These are phyloP conservation scores for Thymus mandschuricus DNA, from an alignment of 257 asterid species.

Conservation along the genomic window DNA sequence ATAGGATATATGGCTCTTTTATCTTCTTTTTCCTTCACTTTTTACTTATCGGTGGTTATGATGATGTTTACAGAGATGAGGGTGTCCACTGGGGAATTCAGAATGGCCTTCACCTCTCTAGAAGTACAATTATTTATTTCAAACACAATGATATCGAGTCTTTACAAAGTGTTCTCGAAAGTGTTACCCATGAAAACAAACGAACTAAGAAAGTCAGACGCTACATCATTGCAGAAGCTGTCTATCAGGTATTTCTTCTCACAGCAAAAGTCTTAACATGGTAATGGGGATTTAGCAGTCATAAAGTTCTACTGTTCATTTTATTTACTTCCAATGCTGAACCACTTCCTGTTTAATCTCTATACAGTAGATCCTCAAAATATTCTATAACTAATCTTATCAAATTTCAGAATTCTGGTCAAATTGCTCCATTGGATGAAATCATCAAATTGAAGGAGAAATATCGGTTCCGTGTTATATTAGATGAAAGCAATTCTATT, in stretches of 20 bases:
- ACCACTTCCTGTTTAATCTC: not conserved
- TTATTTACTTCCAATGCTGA: not conserved
- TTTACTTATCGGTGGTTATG: not conserved
- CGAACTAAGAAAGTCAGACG: conserved; percentile 87
- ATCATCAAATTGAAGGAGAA: conserved; percentile 82
- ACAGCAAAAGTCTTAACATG: too few species aligned
- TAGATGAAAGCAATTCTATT: conserved; percentile 90
- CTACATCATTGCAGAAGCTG: conserved; percentile 87
- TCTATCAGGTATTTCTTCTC: conserved; percentile 72
- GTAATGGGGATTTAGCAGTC: not conserved
- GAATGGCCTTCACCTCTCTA: conserved; percentile 93
- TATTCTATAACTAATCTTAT: conserved; percentile 19
- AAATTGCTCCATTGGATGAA: conserved; percentile 85
- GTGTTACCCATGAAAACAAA: conserved; percentile 69
- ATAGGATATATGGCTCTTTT: not conserved
- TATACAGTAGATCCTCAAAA: conserved; percentile 17
- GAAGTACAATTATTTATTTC: conserved; percentile 86
- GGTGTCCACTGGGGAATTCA: conserved; percentile 98
- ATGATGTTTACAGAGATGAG: conserved; percentile 69
- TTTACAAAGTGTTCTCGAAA: conserved; percentile 64
- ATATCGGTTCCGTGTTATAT: conserved; percentile 78
- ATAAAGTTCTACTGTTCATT: not conserved
- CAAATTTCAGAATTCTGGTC: conserved; percentile 81
- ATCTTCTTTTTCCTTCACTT: not conserved
- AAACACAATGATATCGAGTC: conserved; percentile 88